Evolutionary conservation across 495 filamentous ascomycete genomes (phyloP).

Genomic region (Penicillium ochrochloron): DNA sequence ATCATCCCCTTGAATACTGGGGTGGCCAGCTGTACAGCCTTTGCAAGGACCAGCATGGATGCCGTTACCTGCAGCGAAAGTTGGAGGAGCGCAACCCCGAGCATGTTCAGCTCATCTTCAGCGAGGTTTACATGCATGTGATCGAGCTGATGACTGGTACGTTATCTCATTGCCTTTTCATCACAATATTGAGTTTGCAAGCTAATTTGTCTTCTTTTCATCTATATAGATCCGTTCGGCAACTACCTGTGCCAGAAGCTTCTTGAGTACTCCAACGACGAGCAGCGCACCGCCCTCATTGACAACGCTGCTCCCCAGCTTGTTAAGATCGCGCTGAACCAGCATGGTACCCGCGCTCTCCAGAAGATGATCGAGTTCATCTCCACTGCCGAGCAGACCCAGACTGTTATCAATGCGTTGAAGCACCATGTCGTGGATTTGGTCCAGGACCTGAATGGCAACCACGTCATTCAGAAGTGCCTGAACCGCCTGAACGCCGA

Average conservation of each 20-base stretch:
- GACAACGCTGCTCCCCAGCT: conserved; percentile 84
- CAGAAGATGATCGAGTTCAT: conserved; percentile 99
- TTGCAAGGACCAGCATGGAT: conserved; percentile 98
- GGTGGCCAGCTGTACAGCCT: conserved; percentile 80
- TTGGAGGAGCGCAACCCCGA: conserved; percentile 87
- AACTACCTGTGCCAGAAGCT: conserved; percentile 99
- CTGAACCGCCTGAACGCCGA: conserved; percentile 83
- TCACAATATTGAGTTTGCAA: not conserved
- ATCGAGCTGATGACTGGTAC: conserved; percentile 92
- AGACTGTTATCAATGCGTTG: conserved; percentile 81
- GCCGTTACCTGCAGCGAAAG: conserved; percentile 93
- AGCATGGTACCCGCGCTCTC: conserved; percentile 92
- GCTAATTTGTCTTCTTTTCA: conserved; percentile 10
- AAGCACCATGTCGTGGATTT: conserved; percentile 81
- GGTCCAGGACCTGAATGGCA: conserved; percentile 96
- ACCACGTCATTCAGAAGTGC: conserved; percentile 99
- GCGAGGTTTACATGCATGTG: conserved; percentile 87
- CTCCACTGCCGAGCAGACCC: conserved; percentile 74
- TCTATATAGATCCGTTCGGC: conserved; percentile 80
- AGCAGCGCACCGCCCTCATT: conserved; percentile 90
- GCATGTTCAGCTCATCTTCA: conserved; percentile 88
- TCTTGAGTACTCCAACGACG: conserved; percentile 88
- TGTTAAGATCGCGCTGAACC: conserved; percentile 90
- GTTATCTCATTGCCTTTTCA: conserved; percentile 14
- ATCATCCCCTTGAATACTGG: conserved; percentile 76